Base-by-base conservation (phyloP, 768 basidiomycete species). In the Austroboletus festivus region DNA sequence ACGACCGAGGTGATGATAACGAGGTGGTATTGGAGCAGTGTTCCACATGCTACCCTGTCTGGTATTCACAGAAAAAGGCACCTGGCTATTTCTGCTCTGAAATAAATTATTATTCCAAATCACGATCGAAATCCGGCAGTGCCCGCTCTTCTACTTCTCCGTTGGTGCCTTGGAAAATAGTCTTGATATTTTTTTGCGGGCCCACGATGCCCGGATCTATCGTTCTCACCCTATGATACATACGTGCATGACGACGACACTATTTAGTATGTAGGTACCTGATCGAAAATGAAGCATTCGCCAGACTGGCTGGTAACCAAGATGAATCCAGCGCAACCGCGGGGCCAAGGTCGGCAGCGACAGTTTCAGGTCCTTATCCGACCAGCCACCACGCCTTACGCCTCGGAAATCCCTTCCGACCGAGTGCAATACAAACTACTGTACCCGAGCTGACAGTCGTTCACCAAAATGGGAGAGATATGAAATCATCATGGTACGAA, bases 41-140 rank as follows among this genome's bases (percentile, higher is more conserved):
- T 50, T 42, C 46, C 50, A 52, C 54, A 50, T 52, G 58, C 51
- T 51, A 37, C 38, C 35, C 15, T 46, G 30, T 42, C 47, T 30
- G 45, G 28, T 46, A 47, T 57, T n/a, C 40, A 30, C 37, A 30
- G 45, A 42, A 45, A n/a, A 30, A 40, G 42, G 49, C 53, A 52
- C 53, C 28, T 12, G n/a, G n/a, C n/a, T n/a, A n/a, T n/a, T n/a
- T n/a, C 50, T 30, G 11, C 20, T 38, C 28, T 18, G 7, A 44
- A 53, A 48, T 38, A 44, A 47, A 46, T 42, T 26, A 38, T 18
- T 34, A 34, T 49, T 34, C 19, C 40, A 28, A 38, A 53, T 61
- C 59, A 35, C 34, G 53, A 63, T 63, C 53, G 43, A 48, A 21
- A 38, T 18, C 51, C 61, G 61, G 61, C 56, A 61, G 22, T 46